These are phyloP conservation scores for Geoglossum cookeanum DNA, from an alignment of 2,329 filamentous ascomycete species.

Conservation along the genomic window DNA sequence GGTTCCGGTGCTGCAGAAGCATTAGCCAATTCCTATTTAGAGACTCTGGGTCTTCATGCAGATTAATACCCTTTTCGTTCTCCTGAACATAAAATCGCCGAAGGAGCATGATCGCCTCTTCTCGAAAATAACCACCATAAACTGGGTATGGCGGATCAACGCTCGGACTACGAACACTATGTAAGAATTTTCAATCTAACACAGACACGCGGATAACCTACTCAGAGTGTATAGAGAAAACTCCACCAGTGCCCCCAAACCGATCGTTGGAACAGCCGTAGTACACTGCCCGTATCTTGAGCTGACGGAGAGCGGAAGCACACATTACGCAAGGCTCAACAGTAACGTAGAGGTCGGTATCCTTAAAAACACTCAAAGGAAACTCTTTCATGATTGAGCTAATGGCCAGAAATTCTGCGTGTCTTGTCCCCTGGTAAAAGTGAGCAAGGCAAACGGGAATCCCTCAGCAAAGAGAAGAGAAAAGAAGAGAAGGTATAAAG, in stretches of 20 bases:
- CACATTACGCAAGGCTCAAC: slow-evolving; percentile 99
- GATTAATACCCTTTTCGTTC: slow-evolving; percentile 60
- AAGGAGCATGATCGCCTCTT: slow-evolving; percentile 83
- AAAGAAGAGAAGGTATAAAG: not conserved
- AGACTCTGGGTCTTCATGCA: not conserved
- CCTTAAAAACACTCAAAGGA: slow-evolving; percentile 45
- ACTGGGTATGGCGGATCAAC: slow-evolving; percentile 66
- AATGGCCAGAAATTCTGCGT: slow-evolving; percentile 88
- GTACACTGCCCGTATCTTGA: slow-evolving; percentile 74
- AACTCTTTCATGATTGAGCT: slow-evolving; percentile 43
- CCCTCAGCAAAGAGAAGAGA: not conserved
- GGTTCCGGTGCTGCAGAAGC: slow-evolving; percentile 38
- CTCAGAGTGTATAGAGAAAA: slow-evolving; percentile 69
- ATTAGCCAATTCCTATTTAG: slow-evolving; percentile 4
- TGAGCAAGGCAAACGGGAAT: slow-evolving; percentile 1
- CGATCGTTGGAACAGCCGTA: slow-evolving; percentile 93
- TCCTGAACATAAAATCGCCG: slow-evolving; percentile 95
- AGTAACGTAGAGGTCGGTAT: slow-evolving; percentile 80
- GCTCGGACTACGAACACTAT: slow-evolving; percentile 38
- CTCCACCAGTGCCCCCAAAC: slow-evolving; percentile 89
- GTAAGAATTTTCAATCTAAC: slow-evolving; percentile 8
- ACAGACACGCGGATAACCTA: slow-evolving; percentile 19
- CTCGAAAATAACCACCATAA: slow-evolving; percentile 70
- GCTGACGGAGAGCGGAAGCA: slow-evolving; percentile 75
- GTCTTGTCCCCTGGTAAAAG: slow-evolving; percentile 58